Percentiles rank a stretch among this genome's conserved stretches.
Evolutionary conservation across 2,329 filamentous ascomycete species (phyloP).

Genomic region (Trichoderma pleuroti): DNA sequence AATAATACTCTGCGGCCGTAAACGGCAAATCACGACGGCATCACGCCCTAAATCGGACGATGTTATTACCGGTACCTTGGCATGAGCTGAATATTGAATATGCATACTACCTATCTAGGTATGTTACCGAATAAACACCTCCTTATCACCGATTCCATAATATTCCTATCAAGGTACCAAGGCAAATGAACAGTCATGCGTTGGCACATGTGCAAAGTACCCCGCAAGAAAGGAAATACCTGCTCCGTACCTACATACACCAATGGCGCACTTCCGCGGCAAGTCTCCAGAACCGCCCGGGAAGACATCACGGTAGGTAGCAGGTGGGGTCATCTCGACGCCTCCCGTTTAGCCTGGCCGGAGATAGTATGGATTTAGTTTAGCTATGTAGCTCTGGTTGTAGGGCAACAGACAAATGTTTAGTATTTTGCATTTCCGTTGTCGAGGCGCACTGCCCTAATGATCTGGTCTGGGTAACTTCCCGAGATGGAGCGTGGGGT

Average conservation of each 20-base stretch:
- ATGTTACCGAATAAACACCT: neutral
- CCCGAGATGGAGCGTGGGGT: neutral
- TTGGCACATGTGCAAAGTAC: neutral
- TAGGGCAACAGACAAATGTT: neutral
- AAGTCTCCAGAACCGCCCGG: neutral
- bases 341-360: neutral
- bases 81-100: no score
- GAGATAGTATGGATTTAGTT: neutral
- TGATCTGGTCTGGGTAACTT: neutral
- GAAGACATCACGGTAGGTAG: constrained; percentile 6
- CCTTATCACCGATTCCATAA: neutral
- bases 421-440: neutral
- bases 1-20: neutral
- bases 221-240: neutral
- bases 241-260: neutral
- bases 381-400: neutral
- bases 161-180: neutral
- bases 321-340: neutral
- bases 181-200: neutral
- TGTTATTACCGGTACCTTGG: neutral
- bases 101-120: no score
- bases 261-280: neutral
- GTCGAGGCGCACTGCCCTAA: neutral
- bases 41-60: neutral
- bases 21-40: neutral